Evolutionary conservation across 129 eudicot genomes (phyloP), one percentile per base, ranked within the genome.

Genomic region (Centrapalus pauciflorus): DNA sequence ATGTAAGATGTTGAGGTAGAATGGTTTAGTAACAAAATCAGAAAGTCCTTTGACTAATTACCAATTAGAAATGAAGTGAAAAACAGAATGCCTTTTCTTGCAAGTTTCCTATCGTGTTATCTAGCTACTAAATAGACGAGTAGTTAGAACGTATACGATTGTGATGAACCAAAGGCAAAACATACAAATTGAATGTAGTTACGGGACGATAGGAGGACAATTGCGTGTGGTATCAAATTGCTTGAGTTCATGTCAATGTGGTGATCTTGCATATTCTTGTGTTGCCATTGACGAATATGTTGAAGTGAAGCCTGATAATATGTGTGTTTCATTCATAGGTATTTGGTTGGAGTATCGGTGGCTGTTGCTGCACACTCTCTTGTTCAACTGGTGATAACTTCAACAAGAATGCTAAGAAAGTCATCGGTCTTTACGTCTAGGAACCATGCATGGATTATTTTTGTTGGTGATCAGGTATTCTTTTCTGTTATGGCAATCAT

Each of bases 391-490:
- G 66, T 71, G 1, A 80, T 90, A 21, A 74, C 84, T 21, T 55
- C 41, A 11, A 71, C 75, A 8, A 84, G 81, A 76, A 37, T 76
- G 41, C 37, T 83, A 38, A 73, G 76, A 26, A 87, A 79, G 37
- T 57, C 74, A 40, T 69, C 79, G 0, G 63, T 72, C 20, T 74
- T 85, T 70, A 78, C 86, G 20, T 87, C 94, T 25, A 71, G 82
- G 29, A 82, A 58, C 63, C 89, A 87, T 8, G 93, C 86, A 25
- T 90, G 97, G 97, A 81, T 90, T 55, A 64, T 85, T 76, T 87
- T 87, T 81, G 94, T 82, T 21, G 77, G 67, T 0, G 97, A 90
- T 72, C 96, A 90, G 97, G 97, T 87, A 72, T 23, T 37, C 14
- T 4, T 28, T 24, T 25, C 38, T 27, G 0, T n/a, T 13, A 5